phyloP scores from a whole-genome alignment of 176 grass and related monocot genomes.

The Aegilops bicornis region DNA sequence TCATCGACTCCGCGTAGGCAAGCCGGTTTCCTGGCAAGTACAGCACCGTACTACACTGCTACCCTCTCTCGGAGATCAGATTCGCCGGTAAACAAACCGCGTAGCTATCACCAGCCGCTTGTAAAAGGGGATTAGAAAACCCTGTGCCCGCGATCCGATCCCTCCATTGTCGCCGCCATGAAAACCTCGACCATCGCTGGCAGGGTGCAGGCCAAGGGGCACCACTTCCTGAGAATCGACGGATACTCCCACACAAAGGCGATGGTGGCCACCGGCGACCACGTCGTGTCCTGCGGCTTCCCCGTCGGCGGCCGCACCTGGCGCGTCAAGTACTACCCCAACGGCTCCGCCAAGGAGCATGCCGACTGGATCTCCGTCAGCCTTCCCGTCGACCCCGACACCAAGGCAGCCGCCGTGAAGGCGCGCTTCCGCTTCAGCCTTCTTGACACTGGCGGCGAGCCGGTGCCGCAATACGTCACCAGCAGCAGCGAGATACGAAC shows the following conservation, averaged over 20 bases:
- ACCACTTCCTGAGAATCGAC: conserved; percentile 3
- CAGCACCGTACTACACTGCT: no score
- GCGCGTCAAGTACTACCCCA: neutral
- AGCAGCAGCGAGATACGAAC: neutral
- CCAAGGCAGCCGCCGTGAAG: neutral
- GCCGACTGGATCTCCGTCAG: neutral
- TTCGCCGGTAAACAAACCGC: no score
- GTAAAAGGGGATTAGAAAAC: neutral
- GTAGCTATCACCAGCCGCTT: no score
- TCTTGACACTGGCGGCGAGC: neutral
- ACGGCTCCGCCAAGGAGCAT: neutral
- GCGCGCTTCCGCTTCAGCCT: neutral
- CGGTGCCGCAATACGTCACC: neutral
- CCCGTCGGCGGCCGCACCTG: neutral
- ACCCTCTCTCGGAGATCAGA: no score
- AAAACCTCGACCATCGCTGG: conserved; percentile 6
- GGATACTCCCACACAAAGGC: neutral
- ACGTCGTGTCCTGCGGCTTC: neutral
- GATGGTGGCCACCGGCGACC: neutral
- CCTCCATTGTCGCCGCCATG: neutral
- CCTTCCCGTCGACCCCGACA: neutral
- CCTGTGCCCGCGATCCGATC: neutral
- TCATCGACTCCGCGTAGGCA: no score
- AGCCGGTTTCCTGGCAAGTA: no score
- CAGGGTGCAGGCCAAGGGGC: neutral